Percentiles rank a stretch among this genome's conserved stretches.
These are phyloP conservation scores for Colletotrichum orbiculare DNA, from an alignment of 2,329 filamentous ascomycete species.

Conservation along the genomic window DNA sequence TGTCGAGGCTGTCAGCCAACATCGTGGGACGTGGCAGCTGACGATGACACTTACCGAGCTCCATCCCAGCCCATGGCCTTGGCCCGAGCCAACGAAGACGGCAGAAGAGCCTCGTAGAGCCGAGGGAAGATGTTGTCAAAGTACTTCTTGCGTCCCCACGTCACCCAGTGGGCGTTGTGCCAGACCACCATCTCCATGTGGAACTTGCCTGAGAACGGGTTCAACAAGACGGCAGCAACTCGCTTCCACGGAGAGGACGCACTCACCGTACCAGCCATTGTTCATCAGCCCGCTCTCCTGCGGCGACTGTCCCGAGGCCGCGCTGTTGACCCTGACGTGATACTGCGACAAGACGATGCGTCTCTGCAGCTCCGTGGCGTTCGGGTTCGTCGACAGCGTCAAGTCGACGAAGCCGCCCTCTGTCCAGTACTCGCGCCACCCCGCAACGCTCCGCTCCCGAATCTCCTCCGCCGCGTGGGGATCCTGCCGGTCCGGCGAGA, in stretches of 20 bases:
- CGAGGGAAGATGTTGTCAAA: constrained; percentile 51
- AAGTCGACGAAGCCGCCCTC: constrained; percentile 55
- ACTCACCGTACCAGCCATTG: constrained; percentile 57
- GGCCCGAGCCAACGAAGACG: constrained; percentile 43
- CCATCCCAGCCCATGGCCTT: constrained; percentile 44
- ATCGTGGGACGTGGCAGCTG: not conserved
- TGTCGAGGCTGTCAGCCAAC: not conserved
- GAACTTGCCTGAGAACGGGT: constrained; percentile 44
- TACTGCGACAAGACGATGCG: constrained; percentile 57
- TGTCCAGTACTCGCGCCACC: constrained; percentile 51
- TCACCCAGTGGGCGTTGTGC: constrained; percentile 54
- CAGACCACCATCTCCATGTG: constrained; percentile 58
- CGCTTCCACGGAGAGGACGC: too few species aligned
- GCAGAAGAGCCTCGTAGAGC: constrained; percentile 34
- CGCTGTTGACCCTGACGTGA: constrained; percentile 55
- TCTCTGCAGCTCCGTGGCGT: constrained; percentile 56
- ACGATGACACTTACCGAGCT: constrained; percentile 32
- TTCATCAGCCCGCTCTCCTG: constrained; percentile 54
- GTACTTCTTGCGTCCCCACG: constrained; percentile 50
- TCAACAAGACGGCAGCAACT: constrained; percentile 27
- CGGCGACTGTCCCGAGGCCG: constrained; percentile 48
- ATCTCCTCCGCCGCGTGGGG: constrained; percentile 42
- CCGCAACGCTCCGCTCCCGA: constrained; percentile 39
- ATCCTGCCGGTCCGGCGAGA: constrained; percentile 42
- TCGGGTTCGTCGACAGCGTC: constrained; percentile 47